Evolutionary conservation across 2,329 filamentous ascomycete species (phyloP), one percentile per base, ranked within the genome.

Genomic region (Aaosphaeria arxii): DNA sequence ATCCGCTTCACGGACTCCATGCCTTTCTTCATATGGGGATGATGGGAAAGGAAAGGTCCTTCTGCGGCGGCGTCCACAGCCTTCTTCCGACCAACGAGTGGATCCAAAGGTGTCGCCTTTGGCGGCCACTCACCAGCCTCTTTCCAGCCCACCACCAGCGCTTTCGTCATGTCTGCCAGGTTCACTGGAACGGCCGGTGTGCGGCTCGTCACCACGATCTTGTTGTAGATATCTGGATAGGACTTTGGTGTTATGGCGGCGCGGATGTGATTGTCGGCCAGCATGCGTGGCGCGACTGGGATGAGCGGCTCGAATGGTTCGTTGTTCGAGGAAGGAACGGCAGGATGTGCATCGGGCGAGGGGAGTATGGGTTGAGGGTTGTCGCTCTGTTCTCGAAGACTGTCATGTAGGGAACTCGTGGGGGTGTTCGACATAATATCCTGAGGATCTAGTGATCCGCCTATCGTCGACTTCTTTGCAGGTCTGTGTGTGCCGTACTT

Each of bases 121-220:
- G 88, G 89, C 4, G 92, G 91, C 92, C 92, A 97, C 69, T 96
- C 89, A 11, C 91, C 91, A 60, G 94, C 89, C 38, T 89, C 81
- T 70, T 95, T 95, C 92, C 92, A 96, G 40, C 92, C 92, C 30
- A 87, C 80, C 1, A 97, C 91, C 55, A 92, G 88, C 9, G 89
- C 84, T 7, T 84, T 81, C 24, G 89, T 83, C 74, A 96, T 85
- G 59, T 95, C 89, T 30, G 80, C 75, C 0, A 97, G 80, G 59
- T 96, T 96, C 62, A 96, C 87, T 4, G 92, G 92, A 11, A 95
- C 89, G 1, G 87, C 86, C 0, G 92, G 92, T 3, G 90, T 89
- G 54, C 94, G 81, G 35, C 79, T 82, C 61, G 92, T 86, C 1
- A 91, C 69, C 39, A 96, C 85, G 44, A 96, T 87, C 71, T 96